These are phyloP conservation scores for Fusarium floridanum DNA, from an alignment of 2,329 filamentous ascomycete genomes.

Conservation along the genomic window DNA sequence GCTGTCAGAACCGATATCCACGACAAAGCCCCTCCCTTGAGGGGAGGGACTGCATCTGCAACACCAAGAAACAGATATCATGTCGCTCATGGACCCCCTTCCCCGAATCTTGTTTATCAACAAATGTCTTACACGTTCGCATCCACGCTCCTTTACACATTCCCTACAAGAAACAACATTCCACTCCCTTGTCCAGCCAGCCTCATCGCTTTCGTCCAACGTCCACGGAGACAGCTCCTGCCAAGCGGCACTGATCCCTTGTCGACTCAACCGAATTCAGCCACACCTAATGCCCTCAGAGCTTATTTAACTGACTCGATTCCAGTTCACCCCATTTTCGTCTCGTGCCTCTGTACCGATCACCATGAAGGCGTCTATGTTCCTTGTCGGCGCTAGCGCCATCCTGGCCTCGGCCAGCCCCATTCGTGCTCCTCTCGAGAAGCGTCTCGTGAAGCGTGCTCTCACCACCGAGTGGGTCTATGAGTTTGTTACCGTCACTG, in stretches of 20 bases:
- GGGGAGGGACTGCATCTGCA: constrained; percentile 8
- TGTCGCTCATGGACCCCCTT: neutral
- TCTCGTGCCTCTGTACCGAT: constrained; percentile 28
- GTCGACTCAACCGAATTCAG: constrained; percentile 27
- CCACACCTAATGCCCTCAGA: constrained; percentile 28
- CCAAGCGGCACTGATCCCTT: constrained; percentile 34
- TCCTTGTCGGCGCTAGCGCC: constrained; percentile 61
- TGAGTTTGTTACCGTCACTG: constrained; percentile 60
- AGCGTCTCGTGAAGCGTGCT: constrained; percentile 58
- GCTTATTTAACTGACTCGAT: constrained; percentile 41
- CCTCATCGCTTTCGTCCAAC: constrained; percentile 37
- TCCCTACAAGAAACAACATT: constrained; percentile 42
- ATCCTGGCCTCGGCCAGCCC: constrained; percentile 61
- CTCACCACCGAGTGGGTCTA: constrained; percentile 57
- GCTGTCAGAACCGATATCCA: constrained; percentile 13
- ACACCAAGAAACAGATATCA: constrained; percentile 18
- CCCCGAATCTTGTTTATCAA: constrained; percentile 29
- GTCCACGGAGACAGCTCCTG: constrained; percentile 32
- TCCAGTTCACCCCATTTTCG: constrained; percentile 32
- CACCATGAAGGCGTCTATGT: constrained; percentile 65
- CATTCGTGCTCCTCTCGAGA: constrained; percentile 49
- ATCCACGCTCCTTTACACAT: constrained; percentile 34
- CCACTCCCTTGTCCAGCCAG: constrained; percentile 21
- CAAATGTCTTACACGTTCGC: constrained; percentile 41
- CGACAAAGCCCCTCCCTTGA: neutral